Base-by-base conservation (phyloP, 2,329 filamentous ascomycete genomes). In the Alternaria gaisen region DNA sequence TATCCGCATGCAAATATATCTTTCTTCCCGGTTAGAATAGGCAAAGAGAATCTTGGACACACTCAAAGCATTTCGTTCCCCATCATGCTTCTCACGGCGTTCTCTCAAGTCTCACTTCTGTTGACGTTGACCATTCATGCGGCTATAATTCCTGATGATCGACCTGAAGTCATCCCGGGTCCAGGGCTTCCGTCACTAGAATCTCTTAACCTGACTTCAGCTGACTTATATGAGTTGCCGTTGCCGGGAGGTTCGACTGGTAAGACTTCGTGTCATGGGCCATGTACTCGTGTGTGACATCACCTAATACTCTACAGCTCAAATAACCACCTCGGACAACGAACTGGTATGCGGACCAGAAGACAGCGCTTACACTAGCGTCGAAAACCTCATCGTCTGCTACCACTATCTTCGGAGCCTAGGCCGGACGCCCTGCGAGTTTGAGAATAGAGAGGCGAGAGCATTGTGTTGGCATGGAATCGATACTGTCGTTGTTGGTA, bases 341-440 rank as follows among this genome's bases (percentile, higher is more conserved):
- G 20, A 32, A 48, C n/a, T 56, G 12, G 36, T 40, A 16, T 65
- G 63, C 26, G 63, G 56, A 12, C 62, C 60, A 12, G 34, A 51
- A 18, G 58, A 65, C n/a, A 22, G 22, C 12, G 53, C 55, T 14
- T 65, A 63, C n/a, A 58, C 60, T 8, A 22, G 50, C 43, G 65
- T 66, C n/a, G 52, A 58, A 11, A 58, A 58, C 22, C 46, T 56
- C 2, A 63, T 68, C n/a, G 47, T 54, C 12, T 68, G 63, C 55
- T 64, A 50, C 46, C 32, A 66, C 20, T 68, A 66, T 50, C 42
- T 66, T 9, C 53, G 30, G 14, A 57, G 28, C n/a, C 47, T 67
- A 2, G 65, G 55, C 9, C 11, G 43, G 2, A 50, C 43, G 5
- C 38, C 12, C 16, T 66, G 65, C 24, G 55, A 28, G 44, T 52